Evolutionary conservation across 148 eudicot genomes (phyloP), one percentile per base, ranked within the genome.

Genomic region (Chenopodium formosanum): DNA sequence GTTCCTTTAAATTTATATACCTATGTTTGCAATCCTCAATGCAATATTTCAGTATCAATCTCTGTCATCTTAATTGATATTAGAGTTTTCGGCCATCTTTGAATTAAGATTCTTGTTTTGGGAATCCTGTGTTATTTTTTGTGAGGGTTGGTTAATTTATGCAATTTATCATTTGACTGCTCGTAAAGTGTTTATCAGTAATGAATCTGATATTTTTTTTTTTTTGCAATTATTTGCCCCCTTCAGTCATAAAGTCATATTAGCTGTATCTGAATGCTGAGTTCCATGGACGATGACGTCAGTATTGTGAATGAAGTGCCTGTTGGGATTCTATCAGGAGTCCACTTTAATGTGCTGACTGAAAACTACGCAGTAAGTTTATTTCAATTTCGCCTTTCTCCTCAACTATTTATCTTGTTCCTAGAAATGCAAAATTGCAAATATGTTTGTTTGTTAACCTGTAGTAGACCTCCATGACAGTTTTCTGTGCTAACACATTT

Each of bases 301-400:
- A 72, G 80, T 34, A 81, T 48, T 34, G 92, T 88, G 84, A 90
- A 83, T 68, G 88, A 87, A 84, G 89, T 89, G 75, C 90, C 94
- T 50, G 77, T 66, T 56, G 99, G 88, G 69, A 47, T 79, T 60
- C 88, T 96, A 73, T 89, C 85, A 60, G 89, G 94, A 70, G 86
- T 96, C 81, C 81, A 74, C 17, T 89, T 96, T 47, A 81, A 79
- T 74, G 84, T 96, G 66, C 75, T 96, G 73, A 85, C 90, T 23
- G 92, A 90, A 83, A 76, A 79, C 29, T 98, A 92, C 78, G 98
- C 92, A 37, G 99, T 95, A 89, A 90, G 98, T 85, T 78, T 78
- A 34, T 40, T 27, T 77, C 4, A 17, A 19, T 75, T 76, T 70
- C 46, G 22, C 71, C 46, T 52, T 62, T n/a, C 10, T 52, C 48